phyloP scores from a whole-genome alignment of 148 eudicot genomes.

The Beta vulgaris region DNA sequence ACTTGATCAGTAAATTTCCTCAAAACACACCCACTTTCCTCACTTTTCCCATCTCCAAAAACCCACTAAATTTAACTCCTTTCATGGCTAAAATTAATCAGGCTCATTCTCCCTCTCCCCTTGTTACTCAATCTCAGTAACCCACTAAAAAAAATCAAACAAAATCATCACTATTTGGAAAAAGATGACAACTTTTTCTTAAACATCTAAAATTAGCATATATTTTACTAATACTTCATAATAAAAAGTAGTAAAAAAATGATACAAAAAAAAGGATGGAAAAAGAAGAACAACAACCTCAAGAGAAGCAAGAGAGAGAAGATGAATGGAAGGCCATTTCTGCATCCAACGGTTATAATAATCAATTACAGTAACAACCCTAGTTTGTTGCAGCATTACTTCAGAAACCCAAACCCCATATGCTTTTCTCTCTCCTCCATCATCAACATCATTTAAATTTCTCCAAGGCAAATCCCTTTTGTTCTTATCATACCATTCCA shows the following conservation, averaged over 20 bases:
- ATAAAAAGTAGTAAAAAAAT: background rate
- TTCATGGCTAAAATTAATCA: background rate
- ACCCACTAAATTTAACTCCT: background rate
- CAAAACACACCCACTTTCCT: background rate
- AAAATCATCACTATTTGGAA: background rate
- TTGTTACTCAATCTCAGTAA: background rate
- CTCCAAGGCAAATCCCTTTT: slow-evolving; percentile 92
- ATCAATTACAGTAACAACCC: slow-evolving; percentile 79
- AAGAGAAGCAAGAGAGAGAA: slow-evolving; percentile 69
- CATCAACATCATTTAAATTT: slow-evolving; percentile 35
- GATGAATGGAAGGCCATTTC: slow-evolving; percentile 82
- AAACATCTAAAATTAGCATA: background rate
- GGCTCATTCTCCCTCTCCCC: background rate
- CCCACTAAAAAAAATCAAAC: background rate
- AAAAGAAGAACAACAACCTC: slow-evolving; percentile 45
- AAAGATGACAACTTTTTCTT: background rate
- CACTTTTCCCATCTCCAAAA: slow-evolving; percentile 4
- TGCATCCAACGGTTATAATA: slow-evolving; percentile 81
- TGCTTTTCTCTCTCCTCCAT: slow-evolving; percentile 51
- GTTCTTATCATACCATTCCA: slow-evolving; percentile 81
- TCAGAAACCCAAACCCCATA: slow-evolving; percentile 86
- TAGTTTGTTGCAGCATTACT: slow-evolving; percentile 48
- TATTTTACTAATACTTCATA: background rate
- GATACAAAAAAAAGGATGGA: background rate
- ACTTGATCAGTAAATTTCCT: background rate